These are phyloP conservation scores for Vitellaria paradoxa DNA, from an alignment of 179 eudicot species.

Conservation along the genomic window DNA sequence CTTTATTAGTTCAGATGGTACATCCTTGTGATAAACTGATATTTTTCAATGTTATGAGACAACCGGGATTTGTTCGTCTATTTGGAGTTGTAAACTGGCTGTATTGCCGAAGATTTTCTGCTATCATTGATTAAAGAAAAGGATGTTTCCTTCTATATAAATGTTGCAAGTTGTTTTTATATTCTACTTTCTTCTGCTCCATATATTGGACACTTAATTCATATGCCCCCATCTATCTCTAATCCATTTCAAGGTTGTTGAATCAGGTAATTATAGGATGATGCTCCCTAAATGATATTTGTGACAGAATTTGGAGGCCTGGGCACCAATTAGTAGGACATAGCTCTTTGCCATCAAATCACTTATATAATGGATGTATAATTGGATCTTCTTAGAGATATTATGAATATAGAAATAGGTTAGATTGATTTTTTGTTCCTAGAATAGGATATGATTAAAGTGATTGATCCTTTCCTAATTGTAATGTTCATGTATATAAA, in stretches of 20 bases:
- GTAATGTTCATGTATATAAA: no score
- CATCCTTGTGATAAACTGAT: neutral
- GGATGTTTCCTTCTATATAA: neutral
- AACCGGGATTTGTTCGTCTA: neutral
- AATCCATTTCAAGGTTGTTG: neutral
- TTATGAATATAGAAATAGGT: no score
- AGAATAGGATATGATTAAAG: no score
- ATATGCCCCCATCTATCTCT: neutral
- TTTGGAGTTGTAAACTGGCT: neutral
- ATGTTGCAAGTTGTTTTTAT: neutral
- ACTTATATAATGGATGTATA: no score
- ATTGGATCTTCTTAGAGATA: no score
- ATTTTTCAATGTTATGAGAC: neutral
- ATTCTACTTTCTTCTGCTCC: neutral
- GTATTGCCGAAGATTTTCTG: neutral
- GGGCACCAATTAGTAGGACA: no score
- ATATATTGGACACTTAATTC: neutral
- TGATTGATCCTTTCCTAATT: no score
- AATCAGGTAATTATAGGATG: no score
- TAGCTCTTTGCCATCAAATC: no score
- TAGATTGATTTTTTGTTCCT: no score
- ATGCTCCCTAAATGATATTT: no score
- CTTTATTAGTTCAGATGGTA: neutral
- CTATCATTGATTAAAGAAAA: neutral
- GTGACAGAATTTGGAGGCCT: no score